Conservation (phyloP, 139 green algal species). For the Diplosphaera chodatii region DNA sequence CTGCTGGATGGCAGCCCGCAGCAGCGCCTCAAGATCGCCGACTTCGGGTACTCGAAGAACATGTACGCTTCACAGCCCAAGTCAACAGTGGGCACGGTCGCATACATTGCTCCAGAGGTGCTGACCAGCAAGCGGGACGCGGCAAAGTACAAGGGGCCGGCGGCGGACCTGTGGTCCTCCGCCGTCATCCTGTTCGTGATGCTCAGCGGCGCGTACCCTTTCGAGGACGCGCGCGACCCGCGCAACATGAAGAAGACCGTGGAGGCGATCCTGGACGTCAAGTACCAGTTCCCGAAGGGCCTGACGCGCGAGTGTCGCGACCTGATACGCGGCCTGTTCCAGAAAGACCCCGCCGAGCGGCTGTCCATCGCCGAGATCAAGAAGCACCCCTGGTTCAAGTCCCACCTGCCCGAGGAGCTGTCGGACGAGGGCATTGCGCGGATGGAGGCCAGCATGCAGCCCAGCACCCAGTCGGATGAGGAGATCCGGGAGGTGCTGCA, state of each 20-base stretch:
- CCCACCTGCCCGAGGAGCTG: conserved; percentile 22
- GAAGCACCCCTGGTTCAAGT: conserved; percentile 34
- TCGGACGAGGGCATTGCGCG: background rate
- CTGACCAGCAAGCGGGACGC: conserved; percentile 32
- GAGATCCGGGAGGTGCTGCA: background rate
- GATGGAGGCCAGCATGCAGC: background rate
- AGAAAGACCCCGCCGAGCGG: conserved; percentile 23
- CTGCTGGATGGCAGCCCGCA: conserved; percentile 11
- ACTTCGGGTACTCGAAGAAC: conserved; percentile 27
- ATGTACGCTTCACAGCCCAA: conserved; percentile 34
- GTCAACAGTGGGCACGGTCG: conserved; percentile 54
- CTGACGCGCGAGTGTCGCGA: conserved; percentile 20
- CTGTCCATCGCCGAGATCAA: conserved; percentile 22
- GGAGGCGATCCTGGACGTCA: background rate
- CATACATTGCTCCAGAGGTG: conserved; percentile 58
- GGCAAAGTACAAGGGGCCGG: conserved; percentile 10
- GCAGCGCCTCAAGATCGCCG: conserved; percentile 23
- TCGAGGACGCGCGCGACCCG: conserved; percentile 14
- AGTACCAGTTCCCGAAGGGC: background rate
- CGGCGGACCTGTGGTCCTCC: conserved; percentile 45
- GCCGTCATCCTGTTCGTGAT: conserved; percentile 39
- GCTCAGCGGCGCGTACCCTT: conserved; percentile 20
- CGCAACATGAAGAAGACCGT: conserved; percentile 18
- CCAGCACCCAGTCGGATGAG: background rate
- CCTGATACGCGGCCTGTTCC: conserved; percentile 28